Base-by-base conservation (phyloP, 148 eudicot genomes). In the Vaccinium corymbosum region DNA sequence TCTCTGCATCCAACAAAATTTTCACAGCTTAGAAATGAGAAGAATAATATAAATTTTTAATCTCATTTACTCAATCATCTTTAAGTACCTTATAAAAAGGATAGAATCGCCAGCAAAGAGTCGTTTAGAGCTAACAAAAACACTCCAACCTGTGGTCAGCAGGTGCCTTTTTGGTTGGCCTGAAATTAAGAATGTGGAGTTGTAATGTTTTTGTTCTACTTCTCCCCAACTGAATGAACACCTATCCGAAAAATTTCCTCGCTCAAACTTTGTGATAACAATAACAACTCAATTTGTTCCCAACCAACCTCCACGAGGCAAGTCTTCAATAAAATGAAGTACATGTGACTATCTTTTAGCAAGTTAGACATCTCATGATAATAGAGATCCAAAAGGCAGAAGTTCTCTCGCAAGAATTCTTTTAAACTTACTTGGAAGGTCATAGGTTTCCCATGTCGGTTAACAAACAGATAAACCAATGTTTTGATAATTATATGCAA, bases 161-260 rank as follows among this genome's bases (percentile, higher is more conserved):
- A 96, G 90, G 91, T 96, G 99, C 85, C 99, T 87, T 87, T 96
- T 96, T 52, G 99, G 99, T 81, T 94, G 99, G 70, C 98, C 98
- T 96, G 91, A 87, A 89, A 89, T 81, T 12, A 74, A 80, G 73
- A 74, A 81, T 48, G 50, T 29, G 13, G 27, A 66, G 78, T 13
- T 48, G 42, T 62, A 29, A 66, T 53, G 52, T 46, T 62, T n/a
- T 13, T 48, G 32, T n/a, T 46, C 16, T 57, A 56, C n/a, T 46
- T 57, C 2, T 53, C 20, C 25, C 32, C 73, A 83, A 56, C 50
- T 49, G 11, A 25, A 22, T 46, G 27, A 75, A 48, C 73, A 75
- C 57, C 56, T 82, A 72, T 35, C 20, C 20, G 32, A 17, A 6
- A 79, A 29, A 1, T 70, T 70, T 17, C 13, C 57, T 32, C 8